phyloP scores from a whole-genome alignment of 495 filamentous ascomycete species.

The Penicillium robsamsonii region DNA sequence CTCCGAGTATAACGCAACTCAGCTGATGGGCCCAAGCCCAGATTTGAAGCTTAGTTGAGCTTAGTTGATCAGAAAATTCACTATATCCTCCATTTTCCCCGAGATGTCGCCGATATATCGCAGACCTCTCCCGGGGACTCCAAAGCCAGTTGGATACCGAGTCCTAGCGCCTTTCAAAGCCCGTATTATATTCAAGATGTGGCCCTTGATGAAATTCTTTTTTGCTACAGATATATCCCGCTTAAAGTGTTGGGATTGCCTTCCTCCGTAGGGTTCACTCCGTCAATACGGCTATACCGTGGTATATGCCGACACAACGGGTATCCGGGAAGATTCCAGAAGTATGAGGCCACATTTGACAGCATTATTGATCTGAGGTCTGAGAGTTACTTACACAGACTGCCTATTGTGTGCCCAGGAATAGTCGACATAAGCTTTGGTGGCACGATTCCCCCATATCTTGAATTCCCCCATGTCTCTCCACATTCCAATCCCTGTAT shows the following conservation, averaged over 20 bases:
- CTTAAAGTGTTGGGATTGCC: constrained; percentile 13
- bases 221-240: constrained; percentile 5
- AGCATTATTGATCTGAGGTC: not conserved
- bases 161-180: not conserved
- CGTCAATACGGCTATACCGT: not conserved
- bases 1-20: not conserved
- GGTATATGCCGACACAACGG: constrained; percentile 15
- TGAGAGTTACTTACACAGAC: not conserved
- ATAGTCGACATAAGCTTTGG: not conserved
- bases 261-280: constrained; percentile 11
- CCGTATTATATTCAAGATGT: constrained; percentile 16
- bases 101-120: constrained; percentile 21
- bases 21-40: not conserved
- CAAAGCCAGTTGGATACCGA: constrained; percentile 1
- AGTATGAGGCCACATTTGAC: not conserved
- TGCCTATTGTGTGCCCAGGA: not conserved
- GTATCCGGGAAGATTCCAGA: constrained; percentile 28
- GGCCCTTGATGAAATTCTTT: not conserved
- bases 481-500: constrained; percentile 7
- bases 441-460: constrained; percentile 2
- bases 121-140: constrained; percentile 26
- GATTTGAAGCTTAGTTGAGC: not conserved
- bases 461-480: not conserved
- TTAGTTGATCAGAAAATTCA: not conserved
- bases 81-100: constrained; percentile 13